A percentile compares a stretch with the other conserved stretches of the same genome.
Conservation (phyloP, 179 eudicot species). For the Drosera spatulata region DNA sequence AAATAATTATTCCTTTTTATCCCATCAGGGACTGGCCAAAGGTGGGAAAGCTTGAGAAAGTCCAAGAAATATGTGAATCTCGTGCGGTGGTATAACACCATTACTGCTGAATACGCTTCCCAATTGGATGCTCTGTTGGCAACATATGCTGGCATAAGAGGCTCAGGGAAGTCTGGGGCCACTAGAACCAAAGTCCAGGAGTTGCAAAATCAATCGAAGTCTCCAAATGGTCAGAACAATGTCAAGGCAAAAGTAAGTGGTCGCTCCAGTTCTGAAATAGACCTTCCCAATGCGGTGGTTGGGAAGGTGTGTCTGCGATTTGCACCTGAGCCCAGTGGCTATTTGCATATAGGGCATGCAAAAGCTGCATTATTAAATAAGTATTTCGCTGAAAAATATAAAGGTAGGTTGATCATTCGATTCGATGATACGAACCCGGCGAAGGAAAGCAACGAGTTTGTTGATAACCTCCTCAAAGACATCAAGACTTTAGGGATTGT, state of each 20-base stretch:
- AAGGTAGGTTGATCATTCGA: slow-evolving; percentile 75
- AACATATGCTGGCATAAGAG: slow-evolving; percentile 40
- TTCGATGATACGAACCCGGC: slow-evolving; percentile 98
- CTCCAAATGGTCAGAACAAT: slow-evolving; percentile 19
- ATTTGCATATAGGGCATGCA: slow-evolving; percentile 93
- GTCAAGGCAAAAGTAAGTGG: slow-evolving; percentile 26
- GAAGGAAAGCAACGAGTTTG: slow-evolving; percentile 94
- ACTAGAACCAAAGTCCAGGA: slow-evolving; percentile 38
- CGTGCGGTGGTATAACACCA: slow-evolving; percentile 72
- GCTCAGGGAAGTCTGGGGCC: slow-evolving; percentile 32
- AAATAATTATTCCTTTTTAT: not conserved
- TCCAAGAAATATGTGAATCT: slow-evolving; percentile 84
- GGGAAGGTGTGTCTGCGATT: slow-evolving; percentile 82
- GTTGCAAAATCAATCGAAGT: slow-evolving; percentile 19
- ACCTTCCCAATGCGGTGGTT: slow-evolving; percentile 73
- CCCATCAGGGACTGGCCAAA: slow-evolving; percentile 50
- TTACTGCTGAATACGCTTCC: slow-evolving; percentile 47
- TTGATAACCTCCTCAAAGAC: slow-evolving; percentile 75
- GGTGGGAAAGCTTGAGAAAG: slow-evolving; percentile 93
- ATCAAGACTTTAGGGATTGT: slow-evolving; percentile 79
- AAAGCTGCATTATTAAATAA: slow-evolving; percentile 89
- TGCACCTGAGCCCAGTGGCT: slow-evolving; percentile 99
- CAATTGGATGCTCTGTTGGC: slow-evolving; percentile 30
- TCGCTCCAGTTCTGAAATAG: slow-evolving; percentile 38
- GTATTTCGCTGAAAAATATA: slow-evolving; percentile 79